Base-by-base conservation (phyloP, 768 basidiomycete species). In the Pulveroboletus sp. region DNA sequence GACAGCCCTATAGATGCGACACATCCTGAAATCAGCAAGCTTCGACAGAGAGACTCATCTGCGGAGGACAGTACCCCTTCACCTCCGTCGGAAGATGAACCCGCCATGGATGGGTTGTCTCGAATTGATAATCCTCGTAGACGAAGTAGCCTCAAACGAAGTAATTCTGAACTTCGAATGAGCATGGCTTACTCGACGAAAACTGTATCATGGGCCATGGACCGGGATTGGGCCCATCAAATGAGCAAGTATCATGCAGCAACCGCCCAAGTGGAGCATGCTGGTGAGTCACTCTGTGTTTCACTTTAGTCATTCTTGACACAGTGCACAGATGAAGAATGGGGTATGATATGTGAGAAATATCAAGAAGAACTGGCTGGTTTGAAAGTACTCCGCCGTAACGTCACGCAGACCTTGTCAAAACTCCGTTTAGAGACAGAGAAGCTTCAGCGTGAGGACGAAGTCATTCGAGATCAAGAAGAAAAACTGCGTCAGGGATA, bases 201-300 rank as follows among this genome's bases (percentile, higher is more conserved):
- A 68, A 77, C 79, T 6, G 85, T 88, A 8, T 84, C 85, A 31
- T 88, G 85, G 85, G 85, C 86, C 22, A 86, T 85, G 67, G 77
- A 82, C 50, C 76, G 73, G 12, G 83, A 83, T 45, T 75, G 81
- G 69, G 72, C 75, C 23, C 74, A 74, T 8, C 81, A 82, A 55
- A 71, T 84, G 49, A 71, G 74, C 30, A 78, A 78, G 52, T 75
- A 74, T 49, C 65, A 73, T 16, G 62, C 70, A 48, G 67, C 68
- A 11, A 60, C 73, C 19, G 70, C 70, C 46, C 68, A 73, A 47
- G 69, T 72, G 2, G 75, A 77, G 36, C 63, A 66, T 50, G 65
- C 69, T 8, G 68, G 73, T 74, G 35, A 43, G 72, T 65, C 17
- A 13, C 31, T 24, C 29, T 36, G 19, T 3, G 14, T 1, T 36